phyloP scores from a whole-genome alignment of 352 stramenopile species.

The Thalassiosira sp. region DNA sequence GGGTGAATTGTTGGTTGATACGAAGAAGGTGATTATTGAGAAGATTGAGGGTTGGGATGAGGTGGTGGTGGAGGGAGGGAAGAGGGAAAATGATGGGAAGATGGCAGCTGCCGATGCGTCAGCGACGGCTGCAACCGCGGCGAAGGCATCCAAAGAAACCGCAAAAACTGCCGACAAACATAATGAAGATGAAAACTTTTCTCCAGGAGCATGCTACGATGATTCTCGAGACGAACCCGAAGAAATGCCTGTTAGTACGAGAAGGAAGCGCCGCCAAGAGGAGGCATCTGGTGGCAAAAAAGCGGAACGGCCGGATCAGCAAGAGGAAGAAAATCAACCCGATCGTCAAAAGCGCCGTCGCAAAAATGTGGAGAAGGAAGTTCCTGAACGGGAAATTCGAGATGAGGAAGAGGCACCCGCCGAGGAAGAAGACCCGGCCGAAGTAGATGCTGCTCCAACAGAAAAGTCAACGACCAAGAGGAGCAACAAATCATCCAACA shows the following conservation, averaged over 20 bases:
- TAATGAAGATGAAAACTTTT: constrained; percentile 1
- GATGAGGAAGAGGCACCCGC: not conserved
- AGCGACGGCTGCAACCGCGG: constrained; percentile 1
- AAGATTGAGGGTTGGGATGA: constrained; percentile 32
- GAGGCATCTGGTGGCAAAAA: not conserved
- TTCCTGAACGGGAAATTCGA: constrained; percentile 1
- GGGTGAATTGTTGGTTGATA: constrained; percentile 41
- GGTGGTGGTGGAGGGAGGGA: not conserved
- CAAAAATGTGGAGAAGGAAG: constrained; percentile 13
- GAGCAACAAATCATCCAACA: constrained; percentile 6
- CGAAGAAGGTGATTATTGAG: constrained; percentile 38
- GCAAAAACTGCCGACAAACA: not conserved
- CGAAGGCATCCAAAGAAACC: constrained; percentile 4
- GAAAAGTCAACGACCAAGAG: constrained; percentile 6
- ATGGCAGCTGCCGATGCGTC: not conserved
- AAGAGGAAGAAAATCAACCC: not conserved
- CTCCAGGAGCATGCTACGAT: constrained; percentile 9
- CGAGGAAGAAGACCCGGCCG: not conserved
- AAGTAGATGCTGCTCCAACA: not conserved
- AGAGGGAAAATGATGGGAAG: constrained; percentile 1
- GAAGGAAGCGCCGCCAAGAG: constrained; percentile 22
- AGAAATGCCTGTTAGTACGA: constrained; percentile 15
- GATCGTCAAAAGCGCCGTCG: constrained; percentile 29
- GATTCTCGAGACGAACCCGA: not conserved
- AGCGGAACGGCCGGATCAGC: not conserved